Evolutionary conservation across 257 asterid species (phyloP).

Genomic region (Nicotiana paniculata): DNA sequence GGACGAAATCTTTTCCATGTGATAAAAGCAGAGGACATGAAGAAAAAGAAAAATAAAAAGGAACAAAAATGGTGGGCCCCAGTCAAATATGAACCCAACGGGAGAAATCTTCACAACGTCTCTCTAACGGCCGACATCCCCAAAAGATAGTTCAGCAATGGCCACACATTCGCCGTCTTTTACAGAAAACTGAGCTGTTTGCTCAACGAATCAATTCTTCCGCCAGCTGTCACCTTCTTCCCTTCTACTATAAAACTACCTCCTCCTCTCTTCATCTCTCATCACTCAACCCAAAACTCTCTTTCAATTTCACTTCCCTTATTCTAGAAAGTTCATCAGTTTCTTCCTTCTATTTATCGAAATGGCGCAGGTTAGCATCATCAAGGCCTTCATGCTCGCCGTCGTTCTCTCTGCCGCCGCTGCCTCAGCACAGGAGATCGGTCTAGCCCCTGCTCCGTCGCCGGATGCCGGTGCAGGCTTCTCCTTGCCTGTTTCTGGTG

Average conservation of each 20-base stretch:
- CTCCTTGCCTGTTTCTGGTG: not conserved
- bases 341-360: not conserved
- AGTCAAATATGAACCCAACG: not conserved
- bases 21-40: no score
- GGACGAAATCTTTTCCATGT: no score
- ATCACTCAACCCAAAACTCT: not conserved
- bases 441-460: conserved; percentile 2
- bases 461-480: not conserved
- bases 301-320: not conserved
- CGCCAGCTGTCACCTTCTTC: not conserved
- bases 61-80: not conserved
- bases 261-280: not conserved
- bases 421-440: conserved; percentile 33
- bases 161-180: not conserved
- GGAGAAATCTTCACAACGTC: not conserved
- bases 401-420: conserved; percentile 25
- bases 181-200: not conserved
- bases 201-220: not conserved
- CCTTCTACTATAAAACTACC: not conserved
- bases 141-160: not conserved
- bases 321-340: not conserved
- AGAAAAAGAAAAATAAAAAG: not conserved
- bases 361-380: conserved; percentile 44
- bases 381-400: conserved; percentile 14
- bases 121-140: not conserved